Evolutionary conservation across 2,329 filamentous ascomycete genomes (phyloP).

Genomic region (Apiospora arundinis): DNA sequence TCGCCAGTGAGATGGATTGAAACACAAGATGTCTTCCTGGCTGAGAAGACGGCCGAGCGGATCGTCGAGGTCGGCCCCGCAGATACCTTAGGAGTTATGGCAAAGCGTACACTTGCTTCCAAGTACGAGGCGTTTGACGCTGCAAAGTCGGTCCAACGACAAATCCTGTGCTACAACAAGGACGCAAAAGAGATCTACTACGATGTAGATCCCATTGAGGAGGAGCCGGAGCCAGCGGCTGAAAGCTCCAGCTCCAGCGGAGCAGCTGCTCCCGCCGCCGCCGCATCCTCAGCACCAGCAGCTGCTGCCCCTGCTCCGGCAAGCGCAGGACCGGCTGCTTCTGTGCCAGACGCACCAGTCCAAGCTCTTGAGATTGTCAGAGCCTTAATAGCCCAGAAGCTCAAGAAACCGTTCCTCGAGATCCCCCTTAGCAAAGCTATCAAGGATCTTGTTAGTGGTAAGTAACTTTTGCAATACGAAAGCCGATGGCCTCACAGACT

Average conservation of each 20-base stretch:
- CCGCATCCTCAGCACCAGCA: conserved; percentile 58
- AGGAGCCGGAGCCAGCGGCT: conserved; percentile 74
- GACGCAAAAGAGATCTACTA: conserved; percentile 99
- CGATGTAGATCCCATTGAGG: conserved; percentile 92
- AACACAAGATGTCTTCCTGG: conserved; percentile 99
- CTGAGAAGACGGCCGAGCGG: conserved; percentile 92
- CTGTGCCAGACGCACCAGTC: conserved; percentile 86
- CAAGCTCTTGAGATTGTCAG: conserved; percentile 89
- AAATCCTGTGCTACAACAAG: conserved; percentile 99
- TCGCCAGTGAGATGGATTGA: conserved; percentile 99
- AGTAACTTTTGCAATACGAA: conserved; percentile 44
- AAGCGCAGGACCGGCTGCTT: conserved; percentile 83
- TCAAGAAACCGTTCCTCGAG: conserved; percentile 91
- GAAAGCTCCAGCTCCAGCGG: conserved; percentile 46
- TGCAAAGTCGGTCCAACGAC: conserved; percentile 92
- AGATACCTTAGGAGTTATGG: conserved; percentile 97
- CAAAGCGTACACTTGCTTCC: conserved; percentile 90
- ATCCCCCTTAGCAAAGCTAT: conserved; percentile 95
- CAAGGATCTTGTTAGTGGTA: conserved; percentile 97
- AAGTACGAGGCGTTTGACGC: conserved; percentile 99
- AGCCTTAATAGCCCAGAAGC: conserved; percentile 90
- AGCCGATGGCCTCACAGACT: background rate
- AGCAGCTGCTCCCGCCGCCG: conserved; percentile 44
- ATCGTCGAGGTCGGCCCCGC: conserved; percentile 98
- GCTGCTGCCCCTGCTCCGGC: conserved; percentile 54